A percentile compares a stretch with the other conserved stretches of the same genome.
These are phyloP conservation scores for Gnetum montanum DNA, from an alignment of 75 land plant genomes.

Conservation along the genomic window DNA sequence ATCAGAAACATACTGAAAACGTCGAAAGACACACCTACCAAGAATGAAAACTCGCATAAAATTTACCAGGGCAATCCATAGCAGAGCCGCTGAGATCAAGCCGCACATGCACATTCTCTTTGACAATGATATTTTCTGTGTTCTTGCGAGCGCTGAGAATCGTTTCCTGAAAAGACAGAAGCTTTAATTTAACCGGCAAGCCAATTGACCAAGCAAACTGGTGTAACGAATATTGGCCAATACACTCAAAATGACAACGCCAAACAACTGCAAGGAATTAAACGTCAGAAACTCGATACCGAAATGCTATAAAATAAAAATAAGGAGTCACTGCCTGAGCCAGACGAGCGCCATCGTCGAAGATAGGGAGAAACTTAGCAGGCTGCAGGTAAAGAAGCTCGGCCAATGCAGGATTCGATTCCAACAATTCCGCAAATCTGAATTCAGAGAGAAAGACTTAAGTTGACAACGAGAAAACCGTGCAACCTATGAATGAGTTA, in stretches of 20 bases:
- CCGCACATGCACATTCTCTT: conserved; percentile 72
- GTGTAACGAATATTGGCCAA: too few relatives aligned
- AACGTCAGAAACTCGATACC: too few relatives aligned
- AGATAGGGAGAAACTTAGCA: conserved; percentile 35
- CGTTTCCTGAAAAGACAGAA: conserved; percentile 21
- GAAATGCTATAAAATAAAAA: too few relatives aligned
- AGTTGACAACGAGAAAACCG: neutral
- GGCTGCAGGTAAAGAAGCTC: conserved; percentile 55
- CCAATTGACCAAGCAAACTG: too few relatives aligned
- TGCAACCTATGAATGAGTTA: too few relatives aligned
- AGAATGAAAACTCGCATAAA: too few relatives aligned
- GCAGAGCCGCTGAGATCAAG: conserved; percentile 69
- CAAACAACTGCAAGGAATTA: too few relatives aligned
- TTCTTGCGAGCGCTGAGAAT: conserved; percentile 25
- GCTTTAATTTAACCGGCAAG: too few relatives aligned
- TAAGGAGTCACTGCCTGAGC: conserved; percentile 43
- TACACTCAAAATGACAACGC: too few relatives aligned
- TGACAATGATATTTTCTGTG: conserved; percentile 22
- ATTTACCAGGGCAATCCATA: conserved; percentile 65
- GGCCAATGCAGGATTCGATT: conserved; percentile 40
- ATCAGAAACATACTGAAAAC: too few relatives aligned
- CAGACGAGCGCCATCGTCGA: conserved; percentile 52
- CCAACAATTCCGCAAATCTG: conserved; percentile 73
- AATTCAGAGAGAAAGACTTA: conserved; percentile 2
- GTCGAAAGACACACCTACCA: neutral